Base-by-base conservation (phyloP, 1,284 basidiomycete genomes). In the Wallemia hederae region DNA sequence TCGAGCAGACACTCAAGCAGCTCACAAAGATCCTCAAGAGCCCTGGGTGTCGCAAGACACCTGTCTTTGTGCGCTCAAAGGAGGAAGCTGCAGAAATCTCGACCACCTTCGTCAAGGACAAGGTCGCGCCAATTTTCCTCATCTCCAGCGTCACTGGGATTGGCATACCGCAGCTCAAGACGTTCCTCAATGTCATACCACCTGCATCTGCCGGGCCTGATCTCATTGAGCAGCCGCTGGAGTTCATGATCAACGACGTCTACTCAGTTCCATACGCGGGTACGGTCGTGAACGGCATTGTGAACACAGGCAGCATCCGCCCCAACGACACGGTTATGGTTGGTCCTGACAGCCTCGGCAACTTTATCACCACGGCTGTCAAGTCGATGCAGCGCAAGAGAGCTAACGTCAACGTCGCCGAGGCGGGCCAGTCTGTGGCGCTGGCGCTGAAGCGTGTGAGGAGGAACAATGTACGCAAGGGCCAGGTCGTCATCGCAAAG, bases 301-400 rank as follows among this genome's bases (percentile, higher is more conserved):
- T 94, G 61, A 84, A 86, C 63, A 75, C 81, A 27, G 86, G 87
- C 5, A 75, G 73, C 22, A 74, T 87, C 62, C 85, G 83, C 68
- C 76, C 80, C 3, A 88, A 88, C 28, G 91, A 98, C 67, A 70
- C 79, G 0, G 79, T 96, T 25, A 72, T 90, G 49, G 74, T 96
- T 55, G 92, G 94, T 0, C 94, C 94, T 1, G 94, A 98, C 70
- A 80, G 85, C 0, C 85, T 92, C 61, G 92, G 92, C 1, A 83
- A 86, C 66, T 98, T 85, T 70, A 77, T 82, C 63, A 77, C 78
- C 24, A 88, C 87, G 0, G 74, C 80, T 1, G 76, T 98, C 64
- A 88, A 87, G 73, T 85, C 81, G 62, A 99, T 99, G 71, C 91
- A 98, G 72, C 78, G 91, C 59, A 98, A 97, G 86, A 83, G 87